These are phyloP conservation scores for Aegilops bicornis DNA, from an alignment of 176 grass and related monocot genomes.

Conservation along the genomic window DNA sequence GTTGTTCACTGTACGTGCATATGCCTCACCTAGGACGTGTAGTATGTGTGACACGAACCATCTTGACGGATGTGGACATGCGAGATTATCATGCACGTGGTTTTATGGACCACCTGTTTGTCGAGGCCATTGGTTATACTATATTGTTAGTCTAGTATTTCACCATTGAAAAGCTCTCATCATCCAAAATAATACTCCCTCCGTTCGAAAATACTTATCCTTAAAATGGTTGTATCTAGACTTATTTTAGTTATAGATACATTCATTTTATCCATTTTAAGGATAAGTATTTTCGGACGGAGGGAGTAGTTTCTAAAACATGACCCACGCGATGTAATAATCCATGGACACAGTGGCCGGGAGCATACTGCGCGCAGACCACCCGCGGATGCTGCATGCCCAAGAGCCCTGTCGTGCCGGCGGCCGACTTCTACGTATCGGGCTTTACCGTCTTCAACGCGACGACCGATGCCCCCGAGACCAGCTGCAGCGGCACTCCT, in stretches of 20 bases:
- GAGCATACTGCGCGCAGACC: slow-evolving; percentile 44
- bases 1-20: not conserved
- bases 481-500: slow-evolving; percentile 17
- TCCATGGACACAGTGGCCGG: slow-evolving; percentile 38
- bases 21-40: too few species aligned
- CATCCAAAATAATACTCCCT: too few species aligned
- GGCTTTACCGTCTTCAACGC: slow-evolving; percentile 16
- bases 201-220: too few species aligned
- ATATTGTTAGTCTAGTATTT: too few species aligned
- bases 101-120: not conserved
- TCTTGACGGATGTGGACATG: too few species aligned
- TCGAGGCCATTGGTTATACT: not conserved
- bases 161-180: too few species aligned
- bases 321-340: not conserved
- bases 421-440: slow-evolving; percentile 32
- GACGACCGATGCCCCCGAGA: not conserved
- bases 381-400: slow-evolving; percentile 34
- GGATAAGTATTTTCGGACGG: too few species aligned
- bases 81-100: not conserved
- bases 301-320: too few species aligned
- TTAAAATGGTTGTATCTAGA: too few species aligned
- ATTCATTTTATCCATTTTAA: too few species aligned
- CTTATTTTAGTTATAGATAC: too few species aligned
- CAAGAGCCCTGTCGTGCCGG: slow-evolving; percentile 2
- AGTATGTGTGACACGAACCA: too few species aligned